Evolutionary conservation across 331 rosid genomes (phyloP).

Genomic region (Acacia concinna): DNA sequence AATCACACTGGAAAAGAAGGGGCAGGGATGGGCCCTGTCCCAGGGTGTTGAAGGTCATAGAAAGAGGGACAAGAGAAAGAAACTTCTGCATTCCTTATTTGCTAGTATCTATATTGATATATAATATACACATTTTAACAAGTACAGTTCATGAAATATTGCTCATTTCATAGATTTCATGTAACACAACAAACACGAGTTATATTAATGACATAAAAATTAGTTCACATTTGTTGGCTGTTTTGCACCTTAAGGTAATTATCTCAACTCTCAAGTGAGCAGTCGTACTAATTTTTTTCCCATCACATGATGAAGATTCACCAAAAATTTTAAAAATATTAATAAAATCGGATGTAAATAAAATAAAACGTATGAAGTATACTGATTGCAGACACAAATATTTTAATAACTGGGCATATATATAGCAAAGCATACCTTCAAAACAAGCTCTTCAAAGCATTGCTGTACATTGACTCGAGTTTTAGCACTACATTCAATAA

Average conservation of each 20-base stretch:
- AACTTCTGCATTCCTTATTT: neutral
- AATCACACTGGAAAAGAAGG: neutral
- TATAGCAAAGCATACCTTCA: conserved; percentile 52
- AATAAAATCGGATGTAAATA: neutral
- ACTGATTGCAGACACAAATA: conserved; percentile 15
- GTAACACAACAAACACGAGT: neutral
- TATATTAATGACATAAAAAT: neutral
- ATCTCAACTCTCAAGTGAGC: conserved; percentile 1
- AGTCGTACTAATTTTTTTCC: neutral
- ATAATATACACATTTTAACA: neutral
- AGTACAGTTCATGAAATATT: neutral
- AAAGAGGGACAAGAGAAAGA: neutral
- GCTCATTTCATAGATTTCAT: neutral
- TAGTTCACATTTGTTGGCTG: neutral
- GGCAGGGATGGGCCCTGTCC: neutral
- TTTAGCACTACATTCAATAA: conserved; percentile 84
- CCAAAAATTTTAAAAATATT: neutral
- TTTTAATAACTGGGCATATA: neutral
- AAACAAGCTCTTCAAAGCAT: conserved; percentile 83
- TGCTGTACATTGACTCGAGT: conserved; percentile 76
- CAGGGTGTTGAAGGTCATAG: neutral
- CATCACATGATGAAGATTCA: neutral
- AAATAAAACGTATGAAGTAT: neutral
- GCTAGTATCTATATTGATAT: neutral
- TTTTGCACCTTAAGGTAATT: neutral